These are phyloP conservation scores for Colletotrichum sp. DNA, from an alignment of 2,329 filamentous ascomycete species.

Conservation along the genomic window DNA sequence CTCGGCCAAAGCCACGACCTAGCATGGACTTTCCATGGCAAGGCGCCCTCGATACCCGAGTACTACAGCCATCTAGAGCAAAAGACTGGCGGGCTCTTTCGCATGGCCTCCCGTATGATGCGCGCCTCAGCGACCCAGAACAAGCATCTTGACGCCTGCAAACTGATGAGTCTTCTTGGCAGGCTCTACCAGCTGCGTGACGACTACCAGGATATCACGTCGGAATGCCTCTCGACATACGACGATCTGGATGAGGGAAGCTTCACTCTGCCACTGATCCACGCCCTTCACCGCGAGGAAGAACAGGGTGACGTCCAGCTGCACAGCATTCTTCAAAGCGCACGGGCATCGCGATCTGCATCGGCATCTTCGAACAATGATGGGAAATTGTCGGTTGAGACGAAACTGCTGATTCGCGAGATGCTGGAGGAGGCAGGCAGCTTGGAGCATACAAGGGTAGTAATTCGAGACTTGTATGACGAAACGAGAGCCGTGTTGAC, in stretches of 20 bases:
- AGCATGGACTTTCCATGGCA: constrained; percentile 25
- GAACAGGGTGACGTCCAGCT: neutral
- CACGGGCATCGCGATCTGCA: neutral
- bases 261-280: neutral
- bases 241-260: neutral
- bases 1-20: constrained; percentile 33
- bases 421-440: neutral
- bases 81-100: neutral
- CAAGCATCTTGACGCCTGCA: neutral
- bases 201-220: neutral
- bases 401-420: neutral
- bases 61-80: constrained; percentile 25
- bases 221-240: neutral
- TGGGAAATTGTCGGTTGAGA: neutral
- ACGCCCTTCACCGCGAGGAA: neutral
- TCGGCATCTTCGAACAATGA: neutral
- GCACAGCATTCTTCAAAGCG: neutral
- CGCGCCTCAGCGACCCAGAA: neutral
- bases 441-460: neutral
- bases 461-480: neutral
- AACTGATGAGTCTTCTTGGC: neutral
- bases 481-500: neutral
- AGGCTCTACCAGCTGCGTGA: neutral
- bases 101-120: neutral
- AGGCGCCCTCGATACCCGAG: constrained; percentile 25